Base-by-base conservation (phyloP, 495 filamentous ascomycete genomes). In the Stereocaulon alpinum region DNA sequence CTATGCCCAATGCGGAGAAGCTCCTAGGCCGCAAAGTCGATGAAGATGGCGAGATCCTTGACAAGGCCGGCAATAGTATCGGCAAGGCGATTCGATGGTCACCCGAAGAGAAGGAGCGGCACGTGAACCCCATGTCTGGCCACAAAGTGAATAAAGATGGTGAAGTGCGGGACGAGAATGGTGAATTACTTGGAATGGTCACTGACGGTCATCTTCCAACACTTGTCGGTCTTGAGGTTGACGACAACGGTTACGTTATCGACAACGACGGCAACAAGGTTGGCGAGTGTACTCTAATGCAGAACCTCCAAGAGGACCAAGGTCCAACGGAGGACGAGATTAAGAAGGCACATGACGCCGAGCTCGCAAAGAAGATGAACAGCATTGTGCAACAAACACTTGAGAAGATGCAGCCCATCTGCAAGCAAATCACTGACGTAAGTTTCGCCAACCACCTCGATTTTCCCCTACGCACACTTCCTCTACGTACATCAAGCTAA, bases 341-440 rank as follows among this genome's bases (percentile, higher is more conserved):
- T 29, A 77, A 84, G 69, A 71, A 75, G 3, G 84, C 86, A 66
- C 72, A 84, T 50, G 88, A 94, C 67, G 75, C 72, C 49, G 81
- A 91, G 72, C 76, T 95, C 54, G 91, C 91, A 0, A 77, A 81
- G 43, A 87, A 88, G 76, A 89, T 96, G 80, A 69, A 77, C 9
- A 70, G 67, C 53, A 89, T 90, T 69, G 80, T 95, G 64, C 75
- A 81, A 59, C 84, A 89, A 68, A 89, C 88, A 3, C 74, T 95
- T 2, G 91, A 95, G 58, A 84, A 82, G 64, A 80, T 96, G 66
- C 82, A 86, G 63, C 91, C 91, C 3, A 79, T 96, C 63, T 86
- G 86, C 79, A 89, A 89, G 70, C 82, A 89, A 79, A 95, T 95
- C 72, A 85, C 81, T 4, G 85, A 92, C 55, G 88, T 89, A 81